Evolutionary conservation across 148 eudicot genomes (phyloP).

Genomic region (Oxyria digyna): DNA sequence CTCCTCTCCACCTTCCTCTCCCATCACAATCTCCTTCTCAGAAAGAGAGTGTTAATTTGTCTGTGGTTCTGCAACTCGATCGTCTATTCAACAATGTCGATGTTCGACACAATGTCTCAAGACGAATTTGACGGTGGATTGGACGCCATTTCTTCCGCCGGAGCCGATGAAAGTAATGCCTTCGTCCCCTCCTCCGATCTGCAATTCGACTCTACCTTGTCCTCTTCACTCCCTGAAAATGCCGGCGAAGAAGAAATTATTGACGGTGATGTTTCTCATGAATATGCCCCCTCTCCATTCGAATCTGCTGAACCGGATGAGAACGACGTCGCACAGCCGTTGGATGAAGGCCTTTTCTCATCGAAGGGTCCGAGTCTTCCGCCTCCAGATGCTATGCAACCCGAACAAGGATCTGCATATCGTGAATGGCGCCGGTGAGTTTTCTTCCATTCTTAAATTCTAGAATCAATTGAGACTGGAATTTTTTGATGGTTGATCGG

Average conservation of each 20-base stretch:
- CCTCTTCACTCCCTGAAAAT: constrained; percentile 3
- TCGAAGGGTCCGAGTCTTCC: constrained; percentile 45
- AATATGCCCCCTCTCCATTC: constrained; percentile 22
- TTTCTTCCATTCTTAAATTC: background rate
- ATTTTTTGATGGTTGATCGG: background rate
- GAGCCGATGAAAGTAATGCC: background rate
- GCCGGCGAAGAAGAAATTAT: background rate
- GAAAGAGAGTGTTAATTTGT: background rate
- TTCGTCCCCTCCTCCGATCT: background rate
- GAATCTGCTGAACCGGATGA: constrained; percentile 7
- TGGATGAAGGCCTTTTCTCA: constrained; percentile 38
- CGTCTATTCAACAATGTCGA: constrained; percentile 10
- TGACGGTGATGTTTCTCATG: constrained; percentile 11
- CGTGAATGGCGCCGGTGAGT: constrained; percentile 80
- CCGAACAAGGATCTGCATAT: constrained; percentile 54
- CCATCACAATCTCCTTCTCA: background rate
- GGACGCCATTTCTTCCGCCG: background rate
- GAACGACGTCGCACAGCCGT: constrained; percentile 14
- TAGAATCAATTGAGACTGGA: background rate
- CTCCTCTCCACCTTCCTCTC: background rate
- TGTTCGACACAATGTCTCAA: constrained; percentile 12
- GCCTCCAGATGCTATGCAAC: constrained; percentile 48
- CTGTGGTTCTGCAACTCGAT: background rate
- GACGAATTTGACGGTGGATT: constrained; percentile 11
- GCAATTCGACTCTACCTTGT: constrained; percentile 9